Percentiles rank a stretch among this genome's conserved stretches.
phyloP scores from a whole-genome alignment of 2,329 filamentous ascomycete genomes.

The Huntiella bhutanensis region DNA sequence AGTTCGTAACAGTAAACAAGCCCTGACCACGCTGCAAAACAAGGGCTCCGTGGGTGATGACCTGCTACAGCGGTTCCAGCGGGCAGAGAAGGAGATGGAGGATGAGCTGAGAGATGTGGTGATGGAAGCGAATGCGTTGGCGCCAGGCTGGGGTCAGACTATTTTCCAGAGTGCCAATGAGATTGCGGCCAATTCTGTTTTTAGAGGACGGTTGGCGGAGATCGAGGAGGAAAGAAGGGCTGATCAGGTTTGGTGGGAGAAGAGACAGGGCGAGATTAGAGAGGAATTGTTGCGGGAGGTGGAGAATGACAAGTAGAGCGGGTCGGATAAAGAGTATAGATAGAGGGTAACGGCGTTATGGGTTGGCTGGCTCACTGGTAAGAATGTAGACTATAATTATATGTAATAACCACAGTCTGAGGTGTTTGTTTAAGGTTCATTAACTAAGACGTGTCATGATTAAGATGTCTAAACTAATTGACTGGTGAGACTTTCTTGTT shows the following conservation, averaged over 20 bases:
- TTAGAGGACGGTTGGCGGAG: slow-evolving; percentile 57
- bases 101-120: slow-evolving; percentile 89
- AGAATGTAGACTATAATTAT: too few species aligned
- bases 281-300: slow-evolving; percentile 72
- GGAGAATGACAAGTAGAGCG: slow-evolving; percentile 31
- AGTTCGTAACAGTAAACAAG: slow-evolving; percentile 73
- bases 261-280: slow-evolving; percentile 54
- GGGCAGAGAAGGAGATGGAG: slow-evolving; percentile 95
- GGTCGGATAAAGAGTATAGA: neutral
- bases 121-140: slow-evolving; percentile 79
- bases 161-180: slow-evolving; percentile 98
- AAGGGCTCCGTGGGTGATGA: slow-evolving; percentile 90
- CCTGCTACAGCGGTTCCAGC: slow-evolving; percentile 76
- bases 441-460: too few species aligned
- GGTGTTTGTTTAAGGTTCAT: too few species aligned
- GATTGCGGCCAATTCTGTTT: slow-evolving; percentile 65
- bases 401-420: too few species aligned
- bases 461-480: too few species aligned
- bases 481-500: too few species aligned
- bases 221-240: slow-evolving; percentile 50
- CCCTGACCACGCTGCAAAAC: slow-evolving; percentile 65
- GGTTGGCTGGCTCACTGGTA: too few species aligned
- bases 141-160: slow-evolving; percentile 72
- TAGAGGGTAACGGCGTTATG: neutral
- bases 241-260: slow-evolving; percentile 88